Evolutionary conservation across 2,329 filamentous ascomycete species (phyloP), one percentile per base, ranked within the genome.

Genomic region (Fonsecaea monophora): DNA sequence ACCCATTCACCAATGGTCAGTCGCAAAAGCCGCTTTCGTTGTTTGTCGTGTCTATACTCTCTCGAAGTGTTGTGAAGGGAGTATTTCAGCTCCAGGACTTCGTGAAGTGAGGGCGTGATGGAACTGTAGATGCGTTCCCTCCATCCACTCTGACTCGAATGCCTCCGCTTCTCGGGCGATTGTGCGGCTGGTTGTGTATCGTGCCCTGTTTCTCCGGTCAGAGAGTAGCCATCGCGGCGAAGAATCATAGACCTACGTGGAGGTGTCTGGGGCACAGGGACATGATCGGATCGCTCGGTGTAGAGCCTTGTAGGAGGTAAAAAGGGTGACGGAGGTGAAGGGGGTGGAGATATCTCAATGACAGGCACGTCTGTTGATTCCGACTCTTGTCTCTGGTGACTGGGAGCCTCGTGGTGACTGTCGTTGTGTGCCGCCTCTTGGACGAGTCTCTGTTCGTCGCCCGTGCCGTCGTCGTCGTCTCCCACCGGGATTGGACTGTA

Each of bases 1-100:
- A 71, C 12, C 62, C 66, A 71, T 65, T 71, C 70, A 13, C 68
- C 68, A 34, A 71, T 65, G 4, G 68, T 70, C 53, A 70, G 32
- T 12, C 70, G 68, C 48, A 60, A 61, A 30, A 71, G 62, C 32
- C 70, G 65, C 2, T 57, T 38, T n/a, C 68, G 62, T 55, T 71
- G 70, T 21, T 48, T 68, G n/a, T 50, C 53, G 6, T 63, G 56
- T 15, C 59, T 40, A 34, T 68, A 71, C 53, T 67, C 57, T 62
- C 67, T 59, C 13, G 48, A 45, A 18, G 67, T 71, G 9, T 42
- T 53, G 10, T 55, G 42, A 30, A 38, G 38, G 4, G 60, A 30
- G 18, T 12, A 32, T 13, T 60, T 57, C 57, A 66, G 64, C 30
- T 66, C 62, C 25, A 65, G 45, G 32, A 66, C 13, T 53, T 64